phyloP scores from a whole-genome alignment of 2,329 filamentous ascomycete genomes.

The Leptographium wingfieldii region DNA sequence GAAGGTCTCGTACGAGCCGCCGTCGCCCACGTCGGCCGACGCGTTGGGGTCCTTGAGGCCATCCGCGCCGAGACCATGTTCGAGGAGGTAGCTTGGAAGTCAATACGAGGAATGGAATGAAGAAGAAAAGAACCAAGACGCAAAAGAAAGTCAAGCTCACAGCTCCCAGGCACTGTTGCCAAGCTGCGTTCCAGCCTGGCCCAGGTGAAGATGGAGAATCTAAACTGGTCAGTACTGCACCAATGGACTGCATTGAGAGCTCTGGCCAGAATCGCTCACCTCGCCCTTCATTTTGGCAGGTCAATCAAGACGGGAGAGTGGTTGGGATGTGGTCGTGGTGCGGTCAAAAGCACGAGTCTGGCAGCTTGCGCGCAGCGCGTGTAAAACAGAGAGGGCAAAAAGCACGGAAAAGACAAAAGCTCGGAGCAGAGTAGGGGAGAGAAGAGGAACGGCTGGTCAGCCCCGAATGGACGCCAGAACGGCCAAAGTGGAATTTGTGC shows the following conservation, averaged over 20 bases:
- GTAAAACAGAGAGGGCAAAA: not conserved
- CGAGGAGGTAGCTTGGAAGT: conserved; percentile 50
- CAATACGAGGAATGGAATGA: not conserved
- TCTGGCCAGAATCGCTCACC: conserved; percentile 23
- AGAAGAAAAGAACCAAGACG: too few species aligned
- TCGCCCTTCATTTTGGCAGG: conserved; percentile 41
- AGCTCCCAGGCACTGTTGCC: conserved; percentile 67
- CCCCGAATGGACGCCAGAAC: not conserved
- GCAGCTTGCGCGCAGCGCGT: conserved; percentile 2
- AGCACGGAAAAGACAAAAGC: not conserved
- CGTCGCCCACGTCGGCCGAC: conserved; percentile 42
- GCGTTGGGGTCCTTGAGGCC: conserved; percentile 50
- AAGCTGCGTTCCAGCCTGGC: conserved; percentile 61
- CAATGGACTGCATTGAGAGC: not conserved
- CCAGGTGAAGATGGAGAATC: conserved; percentile 52
- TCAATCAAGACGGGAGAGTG: not conserved
- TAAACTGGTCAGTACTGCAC: conserved; percentile 16
- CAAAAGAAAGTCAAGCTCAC: conserved; percentile 30
- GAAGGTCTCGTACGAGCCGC: conserved; percentile 58
- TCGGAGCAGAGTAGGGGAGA: not conserved
- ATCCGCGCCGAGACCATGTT: conserved; percentile 56
- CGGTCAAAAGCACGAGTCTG: not conserved
- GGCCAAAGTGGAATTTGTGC: conserved; percentile 5
- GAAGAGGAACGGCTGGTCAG: not conserved
- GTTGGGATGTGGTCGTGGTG: not conserved